Base-by-base conservation (phyloP, 2,329 filamentous ascomycete species). In the Pestalotiopsis sp. region DNA sequence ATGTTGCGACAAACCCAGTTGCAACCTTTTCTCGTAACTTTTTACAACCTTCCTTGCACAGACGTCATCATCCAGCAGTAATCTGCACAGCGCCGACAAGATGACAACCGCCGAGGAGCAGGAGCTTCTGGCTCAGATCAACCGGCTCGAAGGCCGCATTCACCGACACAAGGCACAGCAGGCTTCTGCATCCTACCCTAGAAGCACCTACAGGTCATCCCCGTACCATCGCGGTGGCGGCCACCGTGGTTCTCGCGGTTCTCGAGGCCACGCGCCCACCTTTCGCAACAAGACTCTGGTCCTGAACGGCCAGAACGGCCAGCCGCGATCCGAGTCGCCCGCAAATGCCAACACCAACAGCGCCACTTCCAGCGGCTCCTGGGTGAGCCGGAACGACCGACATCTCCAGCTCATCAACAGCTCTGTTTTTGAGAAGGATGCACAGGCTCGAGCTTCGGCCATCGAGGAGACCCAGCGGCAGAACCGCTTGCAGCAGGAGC, bases 351-450 rank as follows among this genome's bases (percentile, higher is more conserved):
- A 78, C 9, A 78, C 80, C 39, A 35, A 35, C 30, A 35, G 30
- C 7, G 6, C 30, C 30, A 75, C 80, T 3, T 78, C 79, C 2
- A 78, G 75, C 52, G 71, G 76, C 20, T 79, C 88, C 3, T 95
- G 91, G 89, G 87, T 96, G 56, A 87, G 89, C 5, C 92, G 90
- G 76, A 91, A 85, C 63, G 92, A 92, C 77, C 91, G 91, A 63
- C 92, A 94, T 76, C 87, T 92, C 76, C 93, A 97, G 78, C 82
- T 97, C 55, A 96, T 97, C 79, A 97, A 95, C 76, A 88, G 91
- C 22, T 88, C 88, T 17, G 87, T 95, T 1, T 96, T 91, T 77
- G 90, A 94, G 70, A 91, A 93, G 77, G 90, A 93, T 69, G 84
- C 86, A 11, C 88, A 92, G 75, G 86, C 87, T 38, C 88, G 92